Percentiles rank a stretch among this genome's conserved stretches.
phyloP scores from a whole-genome alignment of 441 rosid genomes.

The Adansonia madagascariensis region DNA sequence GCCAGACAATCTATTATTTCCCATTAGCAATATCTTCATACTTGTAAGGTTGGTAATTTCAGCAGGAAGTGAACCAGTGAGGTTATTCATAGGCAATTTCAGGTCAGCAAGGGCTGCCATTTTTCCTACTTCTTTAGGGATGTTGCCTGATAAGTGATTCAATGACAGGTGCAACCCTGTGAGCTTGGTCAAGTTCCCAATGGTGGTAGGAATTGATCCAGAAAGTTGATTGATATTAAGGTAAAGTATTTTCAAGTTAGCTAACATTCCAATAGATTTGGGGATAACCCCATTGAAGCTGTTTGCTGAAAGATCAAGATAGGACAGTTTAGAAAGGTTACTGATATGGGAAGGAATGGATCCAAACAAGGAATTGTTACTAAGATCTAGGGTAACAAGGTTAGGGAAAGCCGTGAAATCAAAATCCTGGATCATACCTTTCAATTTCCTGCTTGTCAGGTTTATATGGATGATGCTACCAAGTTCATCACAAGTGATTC shows the following conservation, averaged over 20 bases:
- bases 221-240: neutral
- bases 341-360: slow-evolving; percentile 4
- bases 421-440: neutral
- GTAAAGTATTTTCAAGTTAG: slow-evolving; percentile 1
- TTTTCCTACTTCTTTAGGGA: neutral
- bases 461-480: slow-evolving; percentile 13
- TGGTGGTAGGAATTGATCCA: neutral
- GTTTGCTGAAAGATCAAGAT: neutral
- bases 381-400: neutral
- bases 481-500: neutral
- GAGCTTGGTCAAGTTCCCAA: slow-evolving; percentile 14
- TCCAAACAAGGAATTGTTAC: slow-evolving; percentile 1
- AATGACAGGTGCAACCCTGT: slow-evolving; percentile 1
- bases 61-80: neutral
- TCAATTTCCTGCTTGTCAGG: neutral
- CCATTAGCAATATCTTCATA: slow-evolving; percentile 16
- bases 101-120: slow-evolving; percentile 7
- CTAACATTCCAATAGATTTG: neutral
- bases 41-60: slow-evolving; percentile 16
- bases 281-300: neutral
- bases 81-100: slow-evolving; percentile 19
- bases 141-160: slow-evolving; percentile 10
- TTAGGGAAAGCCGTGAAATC: neutral
- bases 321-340: neutral
- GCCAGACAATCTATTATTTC: neutral